Conservation (phyloP, 108 stramenopile species). For the Nannochloropsis oceanica region DNA sequence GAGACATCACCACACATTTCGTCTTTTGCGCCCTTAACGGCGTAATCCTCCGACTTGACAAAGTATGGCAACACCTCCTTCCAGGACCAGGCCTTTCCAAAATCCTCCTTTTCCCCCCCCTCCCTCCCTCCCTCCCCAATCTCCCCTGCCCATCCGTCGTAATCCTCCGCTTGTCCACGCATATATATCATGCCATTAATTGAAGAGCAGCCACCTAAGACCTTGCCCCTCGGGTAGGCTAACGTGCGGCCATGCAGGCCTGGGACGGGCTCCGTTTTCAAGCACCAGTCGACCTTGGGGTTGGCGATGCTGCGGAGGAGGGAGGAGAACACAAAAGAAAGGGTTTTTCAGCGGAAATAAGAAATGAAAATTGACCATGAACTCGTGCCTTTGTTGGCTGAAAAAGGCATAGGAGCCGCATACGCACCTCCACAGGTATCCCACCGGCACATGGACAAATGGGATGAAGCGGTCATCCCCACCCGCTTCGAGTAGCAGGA, state of each 20-base stretch:
- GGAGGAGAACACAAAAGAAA: too few species aligned
- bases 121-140: conserved; percentile 2
- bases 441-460: background rate
- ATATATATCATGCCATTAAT: conserved; percentile 46
- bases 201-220: conserved; percentile 43
- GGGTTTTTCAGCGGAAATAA: too few species aligned
- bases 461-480: background rate
- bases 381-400: too few species aligned
- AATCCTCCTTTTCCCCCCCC: background rate
- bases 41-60: conserved; percentile 32
- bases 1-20: background rate
- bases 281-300: background rate
- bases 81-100: conserved; percentile 14
- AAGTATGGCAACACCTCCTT: conserved; percentile 46
- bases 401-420: too few species aligned
- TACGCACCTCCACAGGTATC: background rate
- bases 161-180: conserved; percentile 45
- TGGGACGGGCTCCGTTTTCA: background rate
- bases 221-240: conserved; percentile 38
- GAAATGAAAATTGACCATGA: too few species aligned
- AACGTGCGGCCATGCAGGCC: conserved; percentile 15
- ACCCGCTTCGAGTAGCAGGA: conserved; percentile 42
- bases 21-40: background rate
- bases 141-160: conserved; percentile 35
- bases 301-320: background rate